phyloP scores from a whole-genome alignment of 352 stramenopile genomes.

The Plasmopara halstedii region DNA sequence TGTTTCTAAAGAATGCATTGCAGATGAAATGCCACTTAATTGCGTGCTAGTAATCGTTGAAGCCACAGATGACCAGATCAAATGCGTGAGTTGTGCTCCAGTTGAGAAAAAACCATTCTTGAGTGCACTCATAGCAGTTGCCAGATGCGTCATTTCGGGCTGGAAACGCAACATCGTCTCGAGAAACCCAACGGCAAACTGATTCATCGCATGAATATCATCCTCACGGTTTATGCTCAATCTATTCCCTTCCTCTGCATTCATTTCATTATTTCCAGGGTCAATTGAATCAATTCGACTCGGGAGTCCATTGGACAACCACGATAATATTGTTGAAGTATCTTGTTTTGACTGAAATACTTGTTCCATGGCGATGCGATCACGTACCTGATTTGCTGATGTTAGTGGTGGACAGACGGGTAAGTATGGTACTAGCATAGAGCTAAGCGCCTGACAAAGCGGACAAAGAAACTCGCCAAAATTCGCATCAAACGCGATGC shows the following conservation, averaged over 20 bases:
- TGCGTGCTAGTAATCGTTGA: conserved; percentile 59
- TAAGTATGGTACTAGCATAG: conserved; percentile 84
- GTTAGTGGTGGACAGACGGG: conserved; percentile 48
- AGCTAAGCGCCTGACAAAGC: conserved; percentile 86
- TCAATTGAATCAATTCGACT: conserved; percentile 33
- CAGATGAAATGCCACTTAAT: conserved; percentile 60
- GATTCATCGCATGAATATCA: conserved; percentile 63
- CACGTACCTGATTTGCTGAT: conserved; percentile 41
- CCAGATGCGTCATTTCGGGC: conserved; percentile 44
- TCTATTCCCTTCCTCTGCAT: conserved; percentile 18
- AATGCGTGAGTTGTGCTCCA: conserved; percentile 56
- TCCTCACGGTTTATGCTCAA: conserved; percentile 19
- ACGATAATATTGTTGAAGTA: conserved; percentile 50
- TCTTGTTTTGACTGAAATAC: conserved; percentile 74
- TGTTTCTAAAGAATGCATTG: conserved; percentile 46
- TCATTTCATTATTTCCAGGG: conserved; percentile 26
- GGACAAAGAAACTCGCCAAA: conserved; percentile 87
- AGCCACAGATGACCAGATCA: conserved; percentile 68
- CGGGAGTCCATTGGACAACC: conserved; percentile 46
- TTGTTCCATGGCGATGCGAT: conserved; percentile 57
- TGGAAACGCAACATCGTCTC: conserved; percentile 64
- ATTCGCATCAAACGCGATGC: conserved; percentile 80
- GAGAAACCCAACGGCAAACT: conserved; percentile 63
- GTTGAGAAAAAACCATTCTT: conserved; percentile 71
- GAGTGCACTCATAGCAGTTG: conserved; percentile 41